phyloP scores from a whole-genome alignment of 2,329 filamentous ascomycete species.

The Aspergillus ruber region DNA sequence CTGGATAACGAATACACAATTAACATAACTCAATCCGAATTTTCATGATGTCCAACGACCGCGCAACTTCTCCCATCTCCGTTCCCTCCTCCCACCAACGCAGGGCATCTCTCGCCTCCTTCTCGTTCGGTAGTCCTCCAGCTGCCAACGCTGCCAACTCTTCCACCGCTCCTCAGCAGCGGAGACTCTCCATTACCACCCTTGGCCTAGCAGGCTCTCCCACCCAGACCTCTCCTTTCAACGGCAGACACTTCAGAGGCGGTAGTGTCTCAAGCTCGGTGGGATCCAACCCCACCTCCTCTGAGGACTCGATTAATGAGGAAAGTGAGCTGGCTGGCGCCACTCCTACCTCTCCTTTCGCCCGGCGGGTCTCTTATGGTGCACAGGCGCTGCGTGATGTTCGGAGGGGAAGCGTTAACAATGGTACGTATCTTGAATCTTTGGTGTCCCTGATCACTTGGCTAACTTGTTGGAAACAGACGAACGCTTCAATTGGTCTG shows the following conservation, averaged over 20 bases:
- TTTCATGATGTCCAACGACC: constrained; percentile 39
- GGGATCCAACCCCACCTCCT: constrained; percentile 35
- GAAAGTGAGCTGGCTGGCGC: constrained; percentile 59
- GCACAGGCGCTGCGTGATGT: constrained; percentile 69
- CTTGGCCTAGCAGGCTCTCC: constrained; percentile 69
- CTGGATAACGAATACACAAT: not conserved
- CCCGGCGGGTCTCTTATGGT: constrained; percentile 83
- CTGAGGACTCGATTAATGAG: constrained; percentile 48
- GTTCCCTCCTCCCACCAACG: constrained; percentile 35
- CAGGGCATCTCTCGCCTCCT: constrained; percentile 41
- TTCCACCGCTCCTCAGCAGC: constrained; percentile 47
- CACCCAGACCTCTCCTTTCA: constrained; percentile 46
- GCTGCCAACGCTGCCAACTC: constrained; percentile 45
- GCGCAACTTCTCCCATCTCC: constrained; percentile 33
- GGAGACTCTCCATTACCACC: constrained; percentile 68
- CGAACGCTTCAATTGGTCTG: constrained; percentile 95
- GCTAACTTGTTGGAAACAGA: constrained; percentile 53
- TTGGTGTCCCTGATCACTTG: constrained; percentile 5
- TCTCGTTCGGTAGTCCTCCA: constrained; percentile 20
- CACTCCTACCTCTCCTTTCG: constrained; percentile 61
- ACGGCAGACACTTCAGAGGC: constrained; percentile 51
- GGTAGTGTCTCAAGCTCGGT: constrained; percentile 62
- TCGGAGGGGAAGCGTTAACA: constrained; percentile 56
- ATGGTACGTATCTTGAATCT: constrained; percentile 52
- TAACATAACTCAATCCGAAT: not conserved